A percentile compares a stretch with the other conserved stretches of the same genome.
Conservation (phyloP, 176 grass and related monocot species). For the barley (Hordeum vulgare) region DNA sequence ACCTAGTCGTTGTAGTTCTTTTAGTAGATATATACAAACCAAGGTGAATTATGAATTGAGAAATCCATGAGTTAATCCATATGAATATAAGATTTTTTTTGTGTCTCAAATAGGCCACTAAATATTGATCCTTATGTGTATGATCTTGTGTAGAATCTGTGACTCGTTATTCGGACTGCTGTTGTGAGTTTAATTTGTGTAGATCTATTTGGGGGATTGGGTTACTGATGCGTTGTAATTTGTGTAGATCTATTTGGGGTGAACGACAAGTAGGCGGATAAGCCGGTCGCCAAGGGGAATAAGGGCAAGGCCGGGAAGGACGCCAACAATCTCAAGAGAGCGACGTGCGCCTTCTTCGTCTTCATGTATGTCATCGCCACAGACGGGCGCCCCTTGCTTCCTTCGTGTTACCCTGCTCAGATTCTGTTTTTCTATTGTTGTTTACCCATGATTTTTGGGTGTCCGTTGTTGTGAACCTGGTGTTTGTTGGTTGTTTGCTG, state of each 20-base stretch:
- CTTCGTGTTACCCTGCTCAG: not conserved
- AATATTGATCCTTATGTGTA: too few species aligned
- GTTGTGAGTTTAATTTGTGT: too few species aligned
- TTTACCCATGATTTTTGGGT: not conserved
- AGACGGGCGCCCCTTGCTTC: not conserved
- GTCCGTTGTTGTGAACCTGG: not conserved
- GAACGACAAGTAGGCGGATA: constrained; percentile 56
- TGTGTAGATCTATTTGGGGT: constrained; percentile 47
- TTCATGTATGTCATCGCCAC: constrained; percentile 43
- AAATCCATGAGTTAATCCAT: too few species aligned
- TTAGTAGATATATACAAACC: too few species aligned
- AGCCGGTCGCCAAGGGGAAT: constrained; percentile 39
- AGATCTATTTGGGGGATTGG: too few species aligned
- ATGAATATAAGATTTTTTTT: too few species aligned
- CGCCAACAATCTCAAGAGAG: constrained; percentile 89
- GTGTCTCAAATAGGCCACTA: too few species aligned
- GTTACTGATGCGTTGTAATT: too few species aligned
- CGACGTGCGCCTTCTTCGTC: constrained; percentile 81
- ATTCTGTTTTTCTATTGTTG: not conserved
- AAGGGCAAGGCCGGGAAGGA: constrained; percentile 72
- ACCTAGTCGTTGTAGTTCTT: too few species aligned
- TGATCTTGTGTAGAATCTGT: too few species aligned
- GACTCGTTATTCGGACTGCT: too few species aligned
- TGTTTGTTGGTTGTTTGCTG: not conserved
- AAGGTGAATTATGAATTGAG: too few species aligned